These are phyloP conservation scores for Chionographis japonica DNA, from an alignment of 106 monocot genomes.

Conservation along the genomic window DNA sequence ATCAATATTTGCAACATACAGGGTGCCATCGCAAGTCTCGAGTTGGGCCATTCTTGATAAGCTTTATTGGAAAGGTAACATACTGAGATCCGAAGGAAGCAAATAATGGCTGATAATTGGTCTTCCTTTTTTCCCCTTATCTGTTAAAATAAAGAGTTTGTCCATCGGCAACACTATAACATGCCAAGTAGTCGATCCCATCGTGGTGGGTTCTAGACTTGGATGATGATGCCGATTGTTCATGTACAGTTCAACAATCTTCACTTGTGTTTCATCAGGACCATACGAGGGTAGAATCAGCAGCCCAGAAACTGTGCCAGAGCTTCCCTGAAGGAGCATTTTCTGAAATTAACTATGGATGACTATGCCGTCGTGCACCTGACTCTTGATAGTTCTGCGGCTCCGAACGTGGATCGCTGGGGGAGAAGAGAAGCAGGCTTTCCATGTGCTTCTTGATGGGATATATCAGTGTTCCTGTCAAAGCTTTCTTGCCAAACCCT, in stretches of 20 bases:
- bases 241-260: background rate
- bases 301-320: constrained; percentile 20
- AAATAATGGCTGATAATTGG: background rate
- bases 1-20: constrained; percentile 16
- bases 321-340: constrained; percentile 43
- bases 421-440: too few relatives aligned
- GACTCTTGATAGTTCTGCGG: too few relatives aligned
- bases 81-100: background rate
- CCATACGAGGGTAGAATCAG: constrained; percentile 44
- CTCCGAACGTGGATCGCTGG: too few relatives aligned
- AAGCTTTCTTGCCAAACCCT: too few relatives aligned
- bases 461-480: too few relatives aligned
- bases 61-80: constrained; percentile 78
- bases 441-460: too few relatives aligned
- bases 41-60: constrained; percentile 61
- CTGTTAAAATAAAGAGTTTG: background rate
- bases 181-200: background rate
- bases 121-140: background rate
- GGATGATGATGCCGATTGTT: background rate
- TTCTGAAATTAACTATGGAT: constrained; percentile 20
- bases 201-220: background rate
- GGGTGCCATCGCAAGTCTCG: constrained; percentile 75
- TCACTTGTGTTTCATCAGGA: constrained; percentile 37
- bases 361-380: background rate
- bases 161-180: background rate